Base-by-base conservation (phyloP, 257 asterid genomes). In the Nicotiana tomentosiformis region DNA sequence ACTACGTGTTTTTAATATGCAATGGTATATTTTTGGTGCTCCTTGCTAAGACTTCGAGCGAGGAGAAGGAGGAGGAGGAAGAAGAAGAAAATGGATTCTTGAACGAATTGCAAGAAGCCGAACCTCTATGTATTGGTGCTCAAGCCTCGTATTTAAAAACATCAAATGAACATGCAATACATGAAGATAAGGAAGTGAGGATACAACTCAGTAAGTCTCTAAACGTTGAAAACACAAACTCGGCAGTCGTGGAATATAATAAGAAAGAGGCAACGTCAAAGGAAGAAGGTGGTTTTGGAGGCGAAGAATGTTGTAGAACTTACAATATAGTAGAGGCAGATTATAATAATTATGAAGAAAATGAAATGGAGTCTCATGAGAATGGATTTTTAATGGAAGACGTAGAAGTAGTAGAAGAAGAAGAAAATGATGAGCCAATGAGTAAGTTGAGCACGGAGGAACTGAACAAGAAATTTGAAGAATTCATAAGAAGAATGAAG, bases 1-100 rank as follows among this genome's bases (percentile, higher is more conserved):
- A 87, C 35, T 91, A 83, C 84, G 84, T 91, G 32, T 93, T 93
- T 78, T 88, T 93, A 16, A 78, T 93, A 14, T 89, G 90, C 89
- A 93, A 91, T 81, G 97, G 91, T 10, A 90, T 74, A 23, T 74
- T 93, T 77, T 51, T 93, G 18, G 89, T 91, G 0, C 85, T 90
- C 65, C 77, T 93, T 5, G 90, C 90, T 1, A 90, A 85, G 62
- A 85, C 95, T 57, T 91, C 92, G 0, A 51, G 4, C 23, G 16
- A 18, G 80, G 33, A 72, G 60, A 16, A 55, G 6, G 18, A 29
- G n/a, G 33, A 3, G 62, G 26, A 7, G 23, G 51, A 1, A 14
- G 49, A 84, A 64, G 83, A 51, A 1, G 57, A 18, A 8, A 58
- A 37, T 2, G 72, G 37, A 61, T 77, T 32, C 68, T 60, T 70